A percentile compares a stretch with the other conserved stretches of the same genome.
phyloP scores from a whole-genome alignment of 768 basidiomycete species.

The Cantharellus anzutake region DNA sequence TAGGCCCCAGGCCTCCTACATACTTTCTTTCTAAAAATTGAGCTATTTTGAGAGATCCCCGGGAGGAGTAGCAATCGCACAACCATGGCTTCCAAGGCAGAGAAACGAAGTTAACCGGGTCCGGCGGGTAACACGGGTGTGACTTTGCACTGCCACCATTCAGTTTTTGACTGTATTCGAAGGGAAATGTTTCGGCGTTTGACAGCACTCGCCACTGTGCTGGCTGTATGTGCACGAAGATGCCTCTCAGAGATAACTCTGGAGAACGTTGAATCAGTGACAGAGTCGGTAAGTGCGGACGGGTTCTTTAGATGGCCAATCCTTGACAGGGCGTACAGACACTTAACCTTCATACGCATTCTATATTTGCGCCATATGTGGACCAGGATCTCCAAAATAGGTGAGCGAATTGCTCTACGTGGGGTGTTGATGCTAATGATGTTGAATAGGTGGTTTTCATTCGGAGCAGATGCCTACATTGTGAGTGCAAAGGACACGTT shows the following conservation, averaged over 20 bases:
- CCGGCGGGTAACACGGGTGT: too few relatives aligned
- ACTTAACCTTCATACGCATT: constrained; percentile 66
- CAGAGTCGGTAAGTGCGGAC: neutral
- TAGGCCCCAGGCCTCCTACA: too few relatives aligned
- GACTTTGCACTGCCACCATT: too few relatives aligned
- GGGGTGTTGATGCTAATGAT: neutral
- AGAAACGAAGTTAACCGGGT: too few relatives aligned
- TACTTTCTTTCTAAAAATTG: too few relatives aligned
- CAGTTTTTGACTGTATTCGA: too few relatives aligned
- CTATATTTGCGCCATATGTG: constrained; percentile 76
- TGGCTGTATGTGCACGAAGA: too few relatives aligned
- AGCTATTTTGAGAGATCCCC: too few relatives aligned
- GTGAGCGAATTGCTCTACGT: constrained; percentile 17
- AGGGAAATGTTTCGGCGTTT: too few relatives aligned
- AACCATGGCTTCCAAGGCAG: too few relatives aligned
- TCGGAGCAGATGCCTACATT: constrained; percentile 78
- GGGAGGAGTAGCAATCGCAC: too few relatives aligned
- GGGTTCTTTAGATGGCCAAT: neutral
- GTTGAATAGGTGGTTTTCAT: constrained; percentile 77
- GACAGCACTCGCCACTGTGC: too few relatives aligned
- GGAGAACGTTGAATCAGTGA: neutral
- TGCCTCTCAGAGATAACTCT: neutral
- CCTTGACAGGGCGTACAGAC: constrained; percentile 25
- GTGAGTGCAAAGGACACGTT: constrained; percentile 26
- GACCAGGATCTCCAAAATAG: constrained; percentile 92